These are phyloP conservation scores for Xylaria sp. DNA, from an alignment of 495 filamentous ascomycete genomes.

Conservation along the genomic window DNA sequence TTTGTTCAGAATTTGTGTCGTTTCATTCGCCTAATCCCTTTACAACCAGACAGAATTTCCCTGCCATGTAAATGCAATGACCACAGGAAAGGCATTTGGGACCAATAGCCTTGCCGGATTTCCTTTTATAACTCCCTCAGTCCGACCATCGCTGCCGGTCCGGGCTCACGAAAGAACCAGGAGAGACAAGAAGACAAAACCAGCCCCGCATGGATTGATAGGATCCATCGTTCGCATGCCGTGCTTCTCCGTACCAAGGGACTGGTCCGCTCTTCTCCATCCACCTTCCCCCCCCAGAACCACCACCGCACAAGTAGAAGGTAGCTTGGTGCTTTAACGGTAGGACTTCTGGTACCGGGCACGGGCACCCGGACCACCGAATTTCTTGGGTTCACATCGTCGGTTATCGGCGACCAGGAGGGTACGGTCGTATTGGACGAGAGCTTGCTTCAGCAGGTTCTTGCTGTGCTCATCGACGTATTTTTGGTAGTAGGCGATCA, in stretches of 20 bases:
- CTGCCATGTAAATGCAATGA: conserved; percentile 48
- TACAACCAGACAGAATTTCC: conserved; percentile 39
- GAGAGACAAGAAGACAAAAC: conserved; percentile 30
- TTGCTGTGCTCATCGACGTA: conserved; percentile 99
- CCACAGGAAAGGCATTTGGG: conserved; percentile 36
- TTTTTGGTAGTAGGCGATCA: conserved; percentile 99
- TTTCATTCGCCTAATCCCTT: conserved; percentile 50
- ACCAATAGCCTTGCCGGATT: conserved; percentile 37
- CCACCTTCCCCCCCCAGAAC: conserved; percentile 28
- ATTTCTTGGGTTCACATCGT: conserved; percentile 93
- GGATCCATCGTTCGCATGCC: conserved; percentile 27
- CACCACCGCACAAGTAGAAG: conserved; percentile 27
- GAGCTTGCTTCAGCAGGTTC: conserved; percentile 95
- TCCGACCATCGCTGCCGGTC: conserved; percentile 40
- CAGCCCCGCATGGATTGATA: conserved; percentile 31
- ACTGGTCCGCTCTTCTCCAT: conserved; percentile 27
- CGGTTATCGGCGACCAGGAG: conserved; percentile 97
- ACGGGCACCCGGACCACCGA: conserved; percentile 90
- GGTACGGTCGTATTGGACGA: conserved; percentile 94
- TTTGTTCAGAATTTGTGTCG: conserved; percentile 38
- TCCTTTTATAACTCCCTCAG: conserved; percentile 41
- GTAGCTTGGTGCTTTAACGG: conserved; percentile 56
- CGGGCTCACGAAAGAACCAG: conserved; percentile 35
- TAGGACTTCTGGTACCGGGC: conserved; percentile 93
- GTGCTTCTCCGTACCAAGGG: conserved; percentile 29